phyloP scores from a whole-genome alignment of 2,329 filamentous ascomycete genomes.

The Juglanconis oblonga region DNA sequence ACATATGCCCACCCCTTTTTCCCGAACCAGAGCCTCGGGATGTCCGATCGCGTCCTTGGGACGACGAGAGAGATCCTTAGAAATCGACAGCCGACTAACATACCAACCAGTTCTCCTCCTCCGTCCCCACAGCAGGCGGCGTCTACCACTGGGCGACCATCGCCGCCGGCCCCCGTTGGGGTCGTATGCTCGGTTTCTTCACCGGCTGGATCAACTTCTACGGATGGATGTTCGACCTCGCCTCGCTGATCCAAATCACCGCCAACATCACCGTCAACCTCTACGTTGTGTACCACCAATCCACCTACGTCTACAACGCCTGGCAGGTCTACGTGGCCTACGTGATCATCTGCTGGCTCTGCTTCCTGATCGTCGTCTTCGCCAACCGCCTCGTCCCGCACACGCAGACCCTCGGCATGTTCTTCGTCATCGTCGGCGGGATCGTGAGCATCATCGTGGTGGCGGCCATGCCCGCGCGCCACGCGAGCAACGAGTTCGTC shows the following conservation, averaged over 20 bases:
- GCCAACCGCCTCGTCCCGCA: slow-evolving; percentile 55
- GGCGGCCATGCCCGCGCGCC: slow-evolving; percentile 48
- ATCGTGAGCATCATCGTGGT: slow-evolving; percentile 51
- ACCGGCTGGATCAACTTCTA: slow-evolving; percentile 52
- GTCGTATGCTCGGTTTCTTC: slow-evolving; percentile 48
- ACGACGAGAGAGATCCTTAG: too few species aligned
- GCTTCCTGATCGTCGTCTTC: slow-evolving; percentile 51
- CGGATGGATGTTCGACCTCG: slow-evolving; percentile 61
- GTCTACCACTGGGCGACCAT: slow-evolving; percentile 62
- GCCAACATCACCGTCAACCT: slow-evolving; percentile 59
- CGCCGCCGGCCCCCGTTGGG: slow-evolving; percentile 52
- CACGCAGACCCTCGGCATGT: slow-evolving; percentile 49
- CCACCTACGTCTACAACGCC: slow-evolving; percentile 42
- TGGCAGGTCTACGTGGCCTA: slow-evolving; percentile 62
- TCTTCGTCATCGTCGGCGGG: slow-evolving; percentile 52
- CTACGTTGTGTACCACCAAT: slow-evolving; percentile 57
- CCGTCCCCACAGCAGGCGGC: slow-evolving; percentile 56
- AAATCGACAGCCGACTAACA: too few species aligned
- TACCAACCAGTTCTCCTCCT: slow-evolving; percentile 59
- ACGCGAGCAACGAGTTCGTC: slow-evolving; percentile 51
- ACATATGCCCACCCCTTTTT: neutral
- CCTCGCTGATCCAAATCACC: slow-evolving; percentile 56
- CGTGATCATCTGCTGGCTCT: slow-evolving; percentile 52
- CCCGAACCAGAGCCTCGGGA: too few species aligned
- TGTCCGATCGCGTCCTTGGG: too few species aligned